A percentile compares a stretch with the other conserved stretches of the same genome.
Conservation (phyloP, 257 asterid species). For the Gentiana straminea region DNA sequence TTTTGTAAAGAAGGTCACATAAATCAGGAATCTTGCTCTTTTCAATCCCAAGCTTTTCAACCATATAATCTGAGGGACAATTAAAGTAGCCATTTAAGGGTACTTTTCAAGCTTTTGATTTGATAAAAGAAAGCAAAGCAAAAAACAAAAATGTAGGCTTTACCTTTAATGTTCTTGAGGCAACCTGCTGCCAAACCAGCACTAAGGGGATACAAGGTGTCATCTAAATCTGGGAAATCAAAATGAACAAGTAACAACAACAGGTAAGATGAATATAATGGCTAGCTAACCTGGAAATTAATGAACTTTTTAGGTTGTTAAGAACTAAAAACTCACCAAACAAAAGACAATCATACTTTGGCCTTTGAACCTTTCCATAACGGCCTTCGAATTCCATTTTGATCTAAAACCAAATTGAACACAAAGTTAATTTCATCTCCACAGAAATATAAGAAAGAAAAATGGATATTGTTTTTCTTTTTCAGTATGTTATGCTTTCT, state of each 20-base stretch:
- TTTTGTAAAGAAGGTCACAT: constrained; percentile 76
- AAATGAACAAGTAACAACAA: too few species aligned
- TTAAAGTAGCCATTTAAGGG: background rate
- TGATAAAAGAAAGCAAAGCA: background rate
- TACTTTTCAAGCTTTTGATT: background rate
- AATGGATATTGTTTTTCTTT: too few species aligned
- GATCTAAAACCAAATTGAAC: constrained; percentile 27
- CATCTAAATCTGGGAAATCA: constrained; percentile 60
- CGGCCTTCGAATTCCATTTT: constrained; percentile 64
- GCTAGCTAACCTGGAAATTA: background rate
- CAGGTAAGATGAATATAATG: too few species aligned
- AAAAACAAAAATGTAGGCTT: background rate
- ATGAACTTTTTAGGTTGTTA: background rate
- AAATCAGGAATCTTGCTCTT: constrained; percentile 58
- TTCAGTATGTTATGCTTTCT: too few species aligned
- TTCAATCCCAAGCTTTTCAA: constrained; percentile 65
- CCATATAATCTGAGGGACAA: constrained; percentile 18
- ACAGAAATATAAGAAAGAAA: too few species aligned
- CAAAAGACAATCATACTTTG: constrained; percentile 89
- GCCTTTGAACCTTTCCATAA: constrained; percentile 54
- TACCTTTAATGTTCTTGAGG: constrained; percentile 74
- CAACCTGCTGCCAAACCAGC: constrained; percentile 71
- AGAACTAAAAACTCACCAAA: constrained; percentile 43
- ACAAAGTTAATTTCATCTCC: constrained; percentile 9
- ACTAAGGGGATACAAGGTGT: constrained; percentile 79